These are phyloP conservation scores for Aspergillus carbonarius DNA, from an alignment of 2,329 filamentous ascomycete genomes.

Conservation along the genomic window DNA sequence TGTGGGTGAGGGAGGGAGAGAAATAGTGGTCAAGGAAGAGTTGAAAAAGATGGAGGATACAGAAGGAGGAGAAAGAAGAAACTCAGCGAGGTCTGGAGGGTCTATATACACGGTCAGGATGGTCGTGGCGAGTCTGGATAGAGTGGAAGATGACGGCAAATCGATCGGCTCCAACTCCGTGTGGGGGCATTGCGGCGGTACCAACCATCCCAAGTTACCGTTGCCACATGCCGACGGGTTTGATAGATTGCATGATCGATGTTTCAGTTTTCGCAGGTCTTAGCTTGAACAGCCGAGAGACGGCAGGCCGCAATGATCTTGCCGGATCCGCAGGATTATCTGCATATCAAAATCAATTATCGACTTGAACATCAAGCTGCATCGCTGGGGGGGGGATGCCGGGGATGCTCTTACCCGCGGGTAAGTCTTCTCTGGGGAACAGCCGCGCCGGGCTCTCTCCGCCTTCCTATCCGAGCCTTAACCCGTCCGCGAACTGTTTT, in stretches of 20 bases:
- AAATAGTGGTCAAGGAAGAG: not conserved
- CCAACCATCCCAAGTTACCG: constrained; percentile 6
- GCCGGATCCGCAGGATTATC: not conserved
- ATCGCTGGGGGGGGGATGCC: not conserved
- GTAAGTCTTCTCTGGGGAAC: not conserved
- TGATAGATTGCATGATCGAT: constrained; percentile 3
- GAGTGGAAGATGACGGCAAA: constrained; percentile 21
- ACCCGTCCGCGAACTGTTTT: not conserved
- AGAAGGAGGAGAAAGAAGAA: not conserved
- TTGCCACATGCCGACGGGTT: constrained; percentile 29
- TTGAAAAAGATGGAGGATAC: not conserved
- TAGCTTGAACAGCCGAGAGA: not conserved
- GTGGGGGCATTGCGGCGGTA: constrained; percentile 33
- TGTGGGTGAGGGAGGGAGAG: not conserved
- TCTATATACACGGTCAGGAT: constrained; percentile 18
- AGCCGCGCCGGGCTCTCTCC: not conserved
- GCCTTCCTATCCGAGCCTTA: not conserved
- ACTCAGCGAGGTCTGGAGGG: constrained; percentile 8
- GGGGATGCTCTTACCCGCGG: constrained; percentile 4
- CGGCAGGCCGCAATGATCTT: not conserved
- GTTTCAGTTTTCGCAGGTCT: not conserved
- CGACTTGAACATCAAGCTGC: not conserved
- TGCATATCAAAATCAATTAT: not conserved
- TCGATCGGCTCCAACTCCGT: constrained; percentile 20
- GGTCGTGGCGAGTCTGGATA: constrained; percentile 10